Evolutionary conservation across 2,329 filamentous ascomycete species (phyloP).

Genomic region (Fusarium sp.): DNA sequence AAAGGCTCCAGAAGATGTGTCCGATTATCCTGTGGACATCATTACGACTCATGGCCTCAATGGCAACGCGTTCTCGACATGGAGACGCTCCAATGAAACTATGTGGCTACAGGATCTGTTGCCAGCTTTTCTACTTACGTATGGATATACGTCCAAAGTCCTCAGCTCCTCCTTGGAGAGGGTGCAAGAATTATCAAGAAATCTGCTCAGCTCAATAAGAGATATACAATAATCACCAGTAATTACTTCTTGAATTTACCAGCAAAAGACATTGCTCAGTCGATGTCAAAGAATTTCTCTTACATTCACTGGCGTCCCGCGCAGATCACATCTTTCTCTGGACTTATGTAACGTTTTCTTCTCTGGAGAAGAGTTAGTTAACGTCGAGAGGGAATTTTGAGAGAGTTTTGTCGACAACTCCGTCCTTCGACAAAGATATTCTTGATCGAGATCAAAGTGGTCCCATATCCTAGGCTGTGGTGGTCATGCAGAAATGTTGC

Average conservation of each 20-base stretch:
- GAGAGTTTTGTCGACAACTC: no score
- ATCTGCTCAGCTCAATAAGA: neutral
- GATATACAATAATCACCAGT: neutral
- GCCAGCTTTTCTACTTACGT: neutral
- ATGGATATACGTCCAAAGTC: neutral
- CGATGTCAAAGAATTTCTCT: no score
- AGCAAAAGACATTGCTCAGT: no score
- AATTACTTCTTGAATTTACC: neutral
- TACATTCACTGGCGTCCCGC: no score
- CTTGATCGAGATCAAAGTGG: no score
- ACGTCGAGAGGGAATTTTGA: no score
- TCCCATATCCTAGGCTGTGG: no score
- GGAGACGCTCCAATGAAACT: neutral
- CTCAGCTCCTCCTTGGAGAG: neutral
- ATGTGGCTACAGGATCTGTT: neutral
- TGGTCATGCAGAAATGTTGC: no score
- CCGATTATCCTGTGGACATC: neutral
- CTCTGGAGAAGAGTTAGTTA: no score
- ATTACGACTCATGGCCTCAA: neutral
- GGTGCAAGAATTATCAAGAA: neutral
- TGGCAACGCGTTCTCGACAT: neutral
- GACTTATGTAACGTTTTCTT: no score
- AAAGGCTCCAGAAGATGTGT: neutral
- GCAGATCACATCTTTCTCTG: no score
- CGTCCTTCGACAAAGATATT: no score